These are phyloP conservation scores for Friedmanniomyces simplex DNA, from an alignment of 495 filamentous ascomycete species.

Conservation along the genomic window DNA sequence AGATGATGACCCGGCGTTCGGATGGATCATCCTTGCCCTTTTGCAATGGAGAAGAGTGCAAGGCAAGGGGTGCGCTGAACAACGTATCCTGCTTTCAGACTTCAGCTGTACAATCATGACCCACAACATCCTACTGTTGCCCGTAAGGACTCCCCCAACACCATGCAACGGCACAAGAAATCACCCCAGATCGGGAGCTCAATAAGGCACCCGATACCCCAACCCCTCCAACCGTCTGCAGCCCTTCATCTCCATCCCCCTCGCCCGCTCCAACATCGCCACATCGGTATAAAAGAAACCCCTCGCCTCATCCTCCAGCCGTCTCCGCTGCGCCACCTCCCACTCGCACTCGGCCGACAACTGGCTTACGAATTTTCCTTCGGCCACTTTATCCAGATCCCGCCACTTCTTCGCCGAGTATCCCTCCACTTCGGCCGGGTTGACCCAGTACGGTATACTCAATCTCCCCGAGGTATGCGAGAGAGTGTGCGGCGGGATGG, in stretches of 20 bases:
- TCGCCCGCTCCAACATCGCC: slow-evolving; percentile 60
- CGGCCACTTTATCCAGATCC: slow-evolving; percentile 66
- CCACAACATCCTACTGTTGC: too few relatives aligned
- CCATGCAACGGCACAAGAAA: background rate
- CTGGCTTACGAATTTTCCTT: slow-evolving; percentile 55
- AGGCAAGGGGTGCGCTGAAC: too few relatives aligned
- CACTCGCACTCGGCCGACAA: slow-evolving; percentile 59
- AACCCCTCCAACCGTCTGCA: slow-evolving; percentile 43
- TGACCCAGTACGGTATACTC: slow-evolving; percentile 72
- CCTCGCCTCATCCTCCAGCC: slow-evolving; percentile 65
- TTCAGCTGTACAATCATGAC: too few relatives aligned
- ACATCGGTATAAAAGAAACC: slow-evolving; percentile 80
- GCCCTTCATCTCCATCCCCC: slow-evolving; percentile 48
- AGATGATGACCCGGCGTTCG: too few relatives aligned
- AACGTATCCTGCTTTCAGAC: too few relatives aligned
- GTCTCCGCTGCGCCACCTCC: slow-evolving; percentile 52
- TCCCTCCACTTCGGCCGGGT: slow-evolving; percentile 63
- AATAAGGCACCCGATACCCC: slow-evolving; percentile 13
- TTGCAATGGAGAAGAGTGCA: too few relatives aligned
- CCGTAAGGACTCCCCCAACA: background rate
- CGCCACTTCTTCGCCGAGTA: slow-evolving; percentile 55
- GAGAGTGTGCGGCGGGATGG: slow-evolving; percentile 54
- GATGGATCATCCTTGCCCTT: too few relatives aligned
- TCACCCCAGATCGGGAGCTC: background rate
- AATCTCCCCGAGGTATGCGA: slow-evolving; percentile 59